Base-by-base conservation (phyloP, 495 filamentous ascomycete genomes). In the Aspergillus panamensis region DNA sequence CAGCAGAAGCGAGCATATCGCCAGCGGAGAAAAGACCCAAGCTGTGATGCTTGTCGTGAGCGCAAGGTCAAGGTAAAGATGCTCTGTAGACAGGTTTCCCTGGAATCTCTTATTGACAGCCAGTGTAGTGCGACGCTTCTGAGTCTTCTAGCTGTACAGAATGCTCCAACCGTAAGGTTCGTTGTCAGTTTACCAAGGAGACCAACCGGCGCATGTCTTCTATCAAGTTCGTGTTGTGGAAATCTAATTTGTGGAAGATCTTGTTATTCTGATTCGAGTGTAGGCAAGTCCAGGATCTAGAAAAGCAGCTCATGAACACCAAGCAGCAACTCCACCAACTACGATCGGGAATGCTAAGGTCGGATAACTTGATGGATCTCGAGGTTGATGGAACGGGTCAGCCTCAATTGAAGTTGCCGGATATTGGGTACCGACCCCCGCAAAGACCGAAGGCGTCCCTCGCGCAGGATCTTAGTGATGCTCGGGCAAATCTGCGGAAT, bases 181-280 rank as follows among this genome's bases (percentile, higher is more conserved):
- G 94, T 68, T 98, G 94, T 67, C 93, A 96, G 70, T 98, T 98
- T 69, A 98, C 94, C 45, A 98, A 98, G 76, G 94, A 98, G 72
- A 97, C 94, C 19, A 98, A 98, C 72, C 85, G 95, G 48, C 85
- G 94, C 60, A 98, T 98, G 94, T 97, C 94, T 47, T 96, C 92
- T 13, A 97, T 97, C 71, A 98, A 97, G 85, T 87, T 72, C 62
- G 80, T 76, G 44, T 42, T 40, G 20, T 47, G 32, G 10, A 37
- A 21, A 21, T 55, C 44, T 55, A 37, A 25, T 50, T 49, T 50
- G 29, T 51, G 40, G 37, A 21, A 33, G 49, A 30, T 29, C 32
- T 40, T 59, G 30, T 51, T 32, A 47, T 62, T 56, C 62, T 72
- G 47, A 70, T 64, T 31, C 10, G 35, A 31, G 35, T 54, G 30